Percentiles rank a stretch among this genome's conserved stretches.
These are phyloP conservation scores for Flaveria bidentis DNA, from an alignment of 129 eudicot genomes.

Conservation along the genomic window DNA sequence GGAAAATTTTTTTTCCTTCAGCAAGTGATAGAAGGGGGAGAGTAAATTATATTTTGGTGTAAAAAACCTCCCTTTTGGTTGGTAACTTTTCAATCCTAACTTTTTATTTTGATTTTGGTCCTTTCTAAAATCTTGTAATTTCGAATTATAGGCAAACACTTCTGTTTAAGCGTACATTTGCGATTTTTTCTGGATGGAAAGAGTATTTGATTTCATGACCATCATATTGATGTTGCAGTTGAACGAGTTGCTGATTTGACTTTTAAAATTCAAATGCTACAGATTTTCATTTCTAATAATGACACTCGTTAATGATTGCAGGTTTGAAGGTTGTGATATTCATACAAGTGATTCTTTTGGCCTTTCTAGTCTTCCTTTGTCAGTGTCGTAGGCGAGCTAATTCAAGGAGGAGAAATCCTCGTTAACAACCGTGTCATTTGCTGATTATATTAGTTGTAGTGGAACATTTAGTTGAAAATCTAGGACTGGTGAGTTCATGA, in stretches of 20 bases:
- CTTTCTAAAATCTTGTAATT: neutral
- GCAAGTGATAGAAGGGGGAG: neutral
- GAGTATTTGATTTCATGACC: neutral
- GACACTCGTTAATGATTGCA: conserved; percentile 36
- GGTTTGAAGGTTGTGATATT: conserved; percentile 69
- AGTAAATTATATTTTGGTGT: neutral
- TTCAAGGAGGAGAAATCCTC: conserved; percentile 60
- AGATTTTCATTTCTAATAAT: conserved; percentile 5
- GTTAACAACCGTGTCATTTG: conserved; percentile 22
- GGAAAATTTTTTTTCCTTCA: neutral
- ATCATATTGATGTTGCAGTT: neutral
- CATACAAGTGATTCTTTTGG: conserved; percentile 56
- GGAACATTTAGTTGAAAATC: neutral
- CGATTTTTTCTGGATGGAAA: neutral
- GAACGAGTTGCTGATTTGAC: conserved; percentile 3
- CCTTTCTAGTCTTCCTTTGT: conserved; percentile 45
- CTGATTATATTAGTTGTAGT: neutral
- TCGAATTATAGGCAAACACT: neutral
- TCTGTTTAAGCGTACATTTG: neutral
- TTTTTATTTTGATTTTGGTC: neutral
- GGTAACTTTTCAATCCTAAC: neutral
- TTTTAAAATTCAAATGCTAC: conserved; percentile 19
- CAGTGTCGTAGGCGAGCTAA: conserved; percentile 46
- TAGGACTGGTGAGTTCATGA: conserved; percentile 1
- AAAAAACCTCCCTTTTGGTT: no score